These are phyloP conservation scores for Limnanthes douglasii DNA, from an alignment of 345 rosid genomes.

Conservation along the genomic window DNA sequence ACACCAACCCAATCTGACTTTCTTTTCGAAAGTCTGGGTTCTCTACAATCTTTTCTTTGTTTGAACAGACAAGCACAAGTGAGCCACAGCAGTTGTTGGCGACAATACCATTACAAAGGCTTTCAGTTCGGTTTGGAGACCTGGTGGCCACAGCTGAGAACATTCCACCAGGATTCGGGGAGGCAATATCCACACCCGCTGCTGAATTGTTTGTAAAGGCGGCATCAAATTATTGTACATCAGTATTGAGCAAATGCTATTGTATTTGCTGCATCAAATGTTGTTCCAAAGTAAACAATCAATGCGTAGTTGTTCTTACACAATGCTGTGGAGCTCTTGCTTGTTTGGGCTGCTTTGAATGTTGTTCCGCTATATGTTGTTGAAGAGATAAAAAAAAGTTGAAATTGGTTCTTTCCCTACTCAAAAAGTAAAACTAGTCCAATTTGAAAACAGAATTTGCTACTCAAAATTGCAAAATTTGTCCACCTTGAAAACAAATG, in stretches of 20 bases:
- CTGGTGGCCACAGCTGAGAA: constrained; percentile 49
- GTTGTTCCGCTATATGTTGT: constrained; percentile 62
- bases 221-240: constrained; percentile 59
- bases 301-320: constrained; percentile 32
- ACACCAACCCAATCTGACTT: too few relatives aligned
- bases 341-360: constrained; percentile 70
- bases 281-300: constrained; percentile 54
- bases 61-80: constrained; percentile 24
- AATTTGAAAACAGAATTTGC: too few relatives aligned
- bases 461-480: too few relatives aligned
- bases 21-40: too few relatives aligned
- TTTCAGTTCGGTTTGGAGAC: constrained; percentile 60
- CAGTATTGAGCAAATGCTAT: constrained; percentile 42
- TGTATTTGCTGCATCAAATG: constrained; percentile 77
- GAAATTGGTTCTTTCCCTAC: too few relatives aligned
- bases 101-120: constrained; percentile 21
- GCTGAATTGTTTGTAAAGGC: constrained; percentile 68
- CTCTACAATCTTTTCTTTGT: too few relatives aligned
- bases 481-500: too few relatives aligned
- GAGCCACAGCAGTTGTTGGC: constrained; percentile 21
- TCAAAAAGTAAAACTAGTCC: too few relatives aligned
- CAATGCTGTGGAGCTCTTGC: constrained; percentile 58
- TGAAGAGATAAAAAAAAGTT: too few relatives aligned
- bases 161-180: constrained; percentile 38
- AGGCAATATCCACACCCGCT: constrained; percentile 45